Conservation (phyloP, 2,329 filamentous ascomycete species). For the Cylindrodendrum hubeiense region DNA sequence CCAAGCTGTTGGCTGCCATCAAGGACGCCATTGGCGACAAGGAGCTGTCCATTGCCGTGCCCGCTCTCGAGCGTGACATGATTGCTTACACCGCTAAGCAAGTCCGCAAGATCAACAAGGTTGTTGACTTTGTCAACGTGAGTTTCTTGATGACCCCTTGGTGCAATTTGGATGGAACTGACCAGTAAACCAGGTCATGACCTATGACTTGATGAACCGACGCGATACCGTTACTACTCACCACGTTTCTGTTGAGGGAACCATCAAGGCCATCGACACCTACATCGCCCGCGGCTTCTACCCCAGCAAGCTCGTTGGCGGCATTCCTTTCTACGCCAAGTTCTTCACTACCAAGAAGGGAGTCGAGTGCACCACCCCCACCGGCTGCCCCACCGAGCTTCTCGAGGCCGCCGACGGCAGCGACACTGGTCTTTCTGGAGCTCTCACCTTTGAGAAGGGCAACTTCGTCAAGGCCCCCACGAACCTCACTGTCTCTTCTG, state of each 20-base stretch:
- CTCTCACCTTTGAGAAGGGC: constrained; percentile 54
- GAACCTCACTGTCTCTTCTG: constrained; percentile 34
- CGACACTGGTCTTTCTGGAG: constrained; percentile 65
- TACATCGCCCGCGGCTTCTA: constrained; percentile 71
- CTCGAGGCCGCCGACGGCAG: constrained; percentile 71
- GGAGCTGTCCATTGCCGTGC: constrained; percentile 75
- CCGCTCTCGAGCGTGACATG: constrained; percentile 73
- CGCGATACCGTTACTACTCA: constrained; percentile 75
- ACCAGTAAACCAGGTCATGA: constrained; percentile 64
- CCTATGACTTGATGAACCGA: constrained; percentile 80
- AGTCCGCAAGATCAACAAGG: constrained; percentile 68
- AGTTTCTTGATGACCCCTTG: background rate
- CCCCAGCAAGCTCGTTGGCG: constrained; percentile 70
- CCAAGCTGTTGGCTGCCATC: constrained; percentile 69
- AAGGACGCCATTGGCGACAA: constrained; percentile 70
- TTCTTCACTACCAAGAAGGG: constrained; percentile 70
- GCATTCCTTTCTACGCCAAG: constrained; percentile 78
- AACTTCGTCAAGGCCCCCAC: constrained; percentile 41
- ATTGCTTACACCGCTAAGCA: constrained; percentile 72
- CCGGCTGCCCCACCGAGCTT: constrained; percentile 70
- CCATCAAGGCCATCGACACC: constrained; percentile 66
- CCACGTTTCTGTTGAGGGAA: constrained; percentile 69
- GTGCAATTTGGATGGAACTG: background rate
- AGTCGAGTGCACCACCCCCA: constrained; percentile 57
- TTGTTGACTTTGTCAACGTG: constrained; percentile 74